Conservation (phyloP, 352 stramenopile genomes). For the Phytopythium chamaehyphon region DNA sequence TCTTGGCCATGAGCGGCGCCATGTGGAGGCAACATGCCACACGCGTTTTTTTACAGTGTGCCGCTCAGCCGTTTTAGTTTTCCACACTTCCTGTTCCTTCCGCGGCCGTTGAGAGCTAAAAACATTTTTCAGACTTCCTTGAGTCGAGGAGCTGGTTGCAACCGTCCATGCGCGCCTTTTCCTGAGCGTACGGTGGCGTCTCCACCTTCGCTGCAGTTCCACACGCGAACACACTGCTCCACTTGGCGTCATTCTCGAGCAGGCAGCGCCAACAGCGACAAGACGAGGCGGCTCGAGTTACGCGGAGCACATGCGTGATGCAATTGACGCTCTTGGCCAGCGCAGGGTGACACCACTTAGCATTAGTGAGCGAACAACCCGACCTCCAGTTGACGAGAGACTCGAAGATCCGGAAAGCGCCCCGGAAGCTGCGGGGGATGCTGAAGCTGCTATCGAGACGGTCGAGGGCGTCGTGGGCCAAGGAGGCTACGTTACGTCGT, state of each 20-base stretch:
- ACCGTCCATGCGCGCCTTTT: background rate
- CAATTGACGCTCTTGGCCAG: background rate
- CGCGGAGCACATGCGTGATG: background rate
- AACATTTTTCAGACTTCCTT: no score
- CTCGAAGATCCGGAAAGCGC: conserved; percentile 4
- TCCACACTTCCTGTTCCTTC: no score
- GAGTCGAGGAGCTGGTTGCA: background rate
- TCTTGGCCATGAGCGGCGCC: no score
- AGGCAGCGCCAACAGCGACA: no score
- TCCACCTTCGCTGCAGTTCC: background rate
- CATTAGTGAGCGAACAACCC: no score
- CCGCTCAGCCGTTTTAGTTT: no score
- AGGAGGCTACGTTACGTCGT: conserved; percentile 45
- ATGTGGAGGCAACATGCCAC: no score
- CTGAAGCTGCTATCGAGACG: background rate
- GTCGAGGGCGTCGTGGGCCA: conserved; percentile 12
- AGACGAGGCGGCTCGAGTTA: no score
- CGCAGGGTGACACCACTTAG: no score
- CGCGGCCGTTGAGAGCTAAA: no score
- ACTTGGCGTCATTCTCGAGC: no score
- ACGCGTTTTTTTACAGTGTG: no score
- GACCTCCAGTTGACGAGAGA: conserved; percentile 5
- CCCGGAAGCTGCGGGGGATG: conserved; percentile 2
- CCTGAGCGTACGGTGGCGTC: background rate
- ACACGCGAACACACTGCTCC: background rate